Evolutionary conservation across 495 filamentous ascomycete genomes (phyloP).

Genomic region (Aspergillus cavernicola): DNA sequence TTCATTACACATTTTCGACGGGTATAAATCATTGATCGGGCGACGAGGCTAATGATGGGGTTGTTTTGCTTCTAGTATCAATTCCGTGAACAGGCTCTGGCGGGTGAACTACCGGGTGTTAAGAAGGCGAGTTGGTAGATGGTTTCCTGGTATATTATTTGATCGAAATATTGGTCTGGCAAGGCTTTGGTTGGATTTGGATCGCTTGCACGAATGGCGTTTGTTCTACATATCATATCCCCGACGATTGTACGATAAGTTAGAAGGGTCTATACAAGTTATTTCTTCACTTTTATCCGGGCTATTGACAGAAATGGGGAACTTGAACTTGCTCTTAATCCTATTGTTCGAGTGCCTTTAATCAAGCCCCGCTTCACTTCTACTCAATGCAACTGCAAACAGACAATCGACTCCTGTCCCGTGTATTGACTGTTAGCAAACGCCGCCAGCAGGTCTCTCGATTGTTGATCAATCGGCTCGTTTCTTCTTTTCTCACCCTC

Average conservation of each 20-base stretch:
- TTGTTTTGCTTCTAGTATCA: slow-evolving; percentile 59
- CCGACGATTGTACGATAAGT: slow-evolving; percentile 34
- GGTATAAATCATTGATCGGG: too few relatives aligned
- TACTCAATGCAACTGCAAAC: neutral
- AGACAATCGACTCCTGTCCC: too few relatives aligned
- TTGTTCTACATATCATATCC: slow-evolving; percentile 24
- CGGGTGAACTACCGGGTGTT: slow-evolving; percentile 86
- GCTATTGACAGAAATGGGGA: too few relatives aligned
- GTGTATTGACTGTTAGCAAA: slow-evolving; percentile 8
- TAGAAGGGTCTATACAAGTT: slow-evolving; percentile 7
- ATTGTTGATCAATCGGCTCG: neutral
- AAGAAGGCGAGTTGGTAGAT: slow-evolving; percentile 90
- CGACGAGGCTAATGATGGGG: slow-evolving; percentile 34
- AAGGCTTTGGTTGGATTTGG: slow-evolving; percentile 21
- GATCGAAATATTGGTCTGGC: slow-evolving; percentile 14
- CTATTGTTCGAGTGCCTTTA: too few relatives aligned
- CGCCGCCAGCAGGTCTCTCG: neutral
- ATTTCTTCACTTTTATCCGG: slow-evolving; percentile 1
- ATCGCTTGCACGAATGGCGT: slow-evolving; percentile 29
- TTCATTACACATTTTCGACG: too few relatives aligned
- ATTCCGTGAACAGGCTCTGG: slow-evolving; percentile 84
- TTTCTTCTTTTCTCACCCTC: neutral
- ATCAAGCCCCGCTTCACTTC: neutral
- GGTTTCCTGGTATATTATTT: slow-evolving; percentile 6
- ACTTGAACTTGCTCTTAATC: too few relatives aligned